Evolutionary conservation across 2,329 filamentous ascomycete species (phyloP).

Genomic region (Ascochyta koolunga): DNA sequence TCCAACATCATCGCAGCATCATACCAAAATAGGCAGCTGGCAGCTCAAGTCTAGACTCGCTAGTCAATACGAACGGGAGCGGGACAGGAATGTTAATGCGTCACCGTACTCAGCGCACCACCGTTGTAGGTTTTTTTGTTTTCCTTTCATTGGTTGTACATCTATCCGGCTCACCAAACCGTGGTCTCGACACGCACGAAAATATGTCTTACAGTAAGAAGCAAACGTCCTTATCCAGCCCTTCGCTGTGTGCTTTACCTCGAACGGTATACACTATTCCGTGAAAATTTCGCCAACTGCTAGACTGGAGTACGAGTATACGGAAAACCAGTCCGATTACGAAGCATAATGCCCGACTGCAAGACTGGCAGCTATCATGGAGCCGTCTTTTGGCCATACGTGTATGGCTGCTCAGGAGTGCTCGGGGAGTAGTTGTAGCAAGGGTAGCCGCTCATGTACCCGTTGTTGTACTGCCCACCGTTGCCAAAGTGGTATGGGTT

Average conservation of each 20-base stretch:
- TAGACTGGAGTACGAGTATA: too few species aligned
- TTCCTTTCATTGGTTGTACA: background rate
- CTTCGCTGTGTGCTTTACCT: too few species aligned
- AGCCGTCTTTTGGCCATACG: constrained; percentile 20
- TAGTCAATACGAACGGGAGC: background rate
- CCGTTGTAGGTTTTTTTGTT: too few species aligned
- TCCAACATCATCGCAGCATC: background rate
- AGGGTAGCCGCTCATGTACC: constrained; percentile 27
- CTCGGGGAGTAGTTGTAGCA: constrained; percentile 20
- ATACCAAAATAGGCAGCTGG: background rate
- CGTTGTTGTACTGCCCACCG: constrained; percentile 22
- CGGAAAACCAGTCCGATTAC: background rate
- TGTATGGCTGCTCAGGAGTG: constrained; percentile 27
- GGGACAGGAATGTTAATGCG: background rate
- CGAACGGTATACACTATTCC: background rate
- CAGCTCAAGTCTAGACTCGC: background rate
- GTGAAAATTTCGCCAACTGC: background rate
- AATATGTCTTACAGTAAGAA: background rate
- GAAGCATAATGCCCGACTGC: too few species aligned
- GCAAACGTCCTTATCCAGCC: background rate
- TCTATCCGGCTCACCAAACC: too few species aligned
- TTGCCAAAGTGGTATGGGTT: constrained; percentile 31
- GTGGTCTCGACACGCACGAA: background rate
- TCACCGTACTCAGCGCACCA: background rate
- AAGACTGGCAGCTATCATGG: background rate